Conservation (phyloP, 345 rosid genomes). For the Gossypium stocksii region DNA sequence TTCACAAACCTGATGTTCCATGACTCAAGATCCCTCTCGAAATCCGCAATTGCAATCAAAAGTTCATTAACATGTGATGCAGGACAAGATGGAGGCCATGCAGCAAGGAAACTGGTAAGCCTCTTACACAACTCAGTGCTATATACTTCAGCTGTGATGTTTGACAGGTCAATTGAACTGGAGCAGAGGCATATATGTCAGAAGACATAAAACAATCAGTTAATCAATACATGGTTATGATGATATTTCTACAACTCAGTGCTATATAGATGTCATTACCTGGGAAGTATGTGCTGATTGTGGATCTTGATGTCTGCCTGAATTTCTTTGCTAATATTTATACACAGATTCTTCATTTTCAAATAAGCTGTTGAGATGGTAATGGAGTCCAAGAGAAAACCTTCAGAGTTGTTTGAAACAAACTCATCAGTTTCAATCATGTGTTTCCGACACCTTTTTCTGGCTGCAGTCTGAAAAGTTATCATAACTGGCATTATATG, state of each 20-base stretch:
- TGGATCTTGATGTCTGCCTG: constrained; percentile 79
- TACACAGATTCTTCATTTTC: constrained; percentile 73
- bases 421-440: constrained; percentile 90
- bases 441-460: constrained; percentile 72
- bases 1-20: constrained; percentile 78
- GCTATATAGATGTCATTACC: constrained; percentile 33
- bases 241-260: not conserved
- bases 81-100: constrained; percentile 89
- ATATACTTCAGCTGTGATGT: constrained; percentile 72
- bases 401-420: constrained; percentile 58
- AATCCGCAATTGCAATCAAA: constrained; percentile 75
- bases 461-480: constrained; percentile 59
- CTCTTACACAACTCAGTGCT: constrained; percentile 71
- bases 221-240: not conserved
- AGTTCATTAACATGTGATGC: constrained; percentile 79
- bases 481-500: not conserved
- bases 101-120: constrained; percentile 69
- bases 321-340: constrained; percentile 63
- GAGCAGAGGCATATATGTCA: constrained; percentile 19
- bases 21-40: constrained; percentile 71
- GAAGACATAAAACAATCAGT: not conserved
- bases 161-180: constrained; percentile 90
- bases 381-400: constrained; percentile 62
- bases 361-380: constrained; percentile 78
- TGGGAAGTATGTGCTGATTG: constrained; percentile 81